These are phyloP conservation scores for Sugiyamaella sp. DNA, from an alignment of 1,139 yeast species.

Conservation along the genomic window DNA sequence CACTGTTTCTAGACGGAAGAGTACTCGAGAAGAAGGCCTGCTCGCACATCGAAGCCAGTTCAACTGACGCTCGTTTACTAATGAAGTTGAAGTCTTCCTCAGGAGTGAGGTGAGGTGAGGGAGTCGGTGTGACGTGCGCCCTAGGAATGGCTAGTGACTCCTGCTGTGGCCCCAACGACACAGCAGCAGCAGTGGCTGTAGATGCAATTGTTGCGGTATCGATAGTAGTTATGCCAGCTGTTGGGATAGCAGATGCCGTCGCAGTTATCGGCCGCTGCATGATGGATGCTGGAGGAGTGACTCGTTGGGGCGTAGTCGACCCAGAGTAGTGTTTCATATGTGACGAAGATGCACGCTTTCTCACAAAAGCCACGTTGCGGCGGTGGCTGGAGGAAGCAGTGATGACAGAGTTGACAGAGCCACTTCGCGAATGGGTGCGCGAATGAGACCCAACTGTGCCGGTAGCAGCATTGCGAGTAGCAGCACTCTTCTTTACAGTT, in stretches of 20 bases:
- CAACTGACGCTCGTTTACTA: slow-evolving; percentile 20
- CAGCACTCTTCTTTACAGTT: slow-evolving; percentile 2
- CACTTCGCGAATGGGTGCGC: slow-evolving; percentile 32
- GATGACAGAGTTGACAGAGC: slow-evolving; percentile 30
- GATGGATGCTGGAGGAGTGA: background rate
- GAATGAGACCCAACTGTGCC: slow-evolving; percentile 24
- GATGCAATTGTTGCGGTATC: background rate
- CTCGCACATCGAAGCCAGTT: slow-evolving; percentile 26
- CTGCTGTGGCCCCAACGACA: background rate
- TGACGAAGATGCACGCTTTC: slow-evolving; percentile 15
- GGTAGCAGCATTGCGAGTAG: slow-evolving; percentile 5
- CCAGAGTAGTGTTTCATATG: slow-evolving; percentile 16
- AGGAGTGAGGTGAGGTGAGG: background rate
- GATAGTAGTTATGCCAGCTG: background rate
- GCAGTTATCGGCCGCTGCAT: background rate
- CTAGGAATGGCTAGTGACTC: slow-evolving; percentile 4
- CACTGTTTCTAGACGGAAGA: background rate
- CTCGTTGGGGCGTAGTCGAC: slow-evolving; percentile 7
- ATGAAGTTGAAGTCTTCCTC: slow-evolving; percentile 16
- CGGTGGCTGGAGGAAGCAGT: slow-evolving; percentile 35
- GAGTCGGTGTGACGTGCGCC: background rate
- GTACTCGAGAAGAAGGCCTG: slow-evolving; percentile 22
- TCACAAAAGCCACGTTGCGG: slow-evolving; percentile 30
- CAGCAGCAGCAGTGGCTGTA: background rate
- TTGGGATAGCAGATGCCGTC: background rate